Percentiles rank a stretch among this genome's conserved stretches.
These are phyloP conservation scores for Paramecium sonneborni DNA, from an alignment of 73 alveolate genomes.

Conservation along the genomic window DNA sequence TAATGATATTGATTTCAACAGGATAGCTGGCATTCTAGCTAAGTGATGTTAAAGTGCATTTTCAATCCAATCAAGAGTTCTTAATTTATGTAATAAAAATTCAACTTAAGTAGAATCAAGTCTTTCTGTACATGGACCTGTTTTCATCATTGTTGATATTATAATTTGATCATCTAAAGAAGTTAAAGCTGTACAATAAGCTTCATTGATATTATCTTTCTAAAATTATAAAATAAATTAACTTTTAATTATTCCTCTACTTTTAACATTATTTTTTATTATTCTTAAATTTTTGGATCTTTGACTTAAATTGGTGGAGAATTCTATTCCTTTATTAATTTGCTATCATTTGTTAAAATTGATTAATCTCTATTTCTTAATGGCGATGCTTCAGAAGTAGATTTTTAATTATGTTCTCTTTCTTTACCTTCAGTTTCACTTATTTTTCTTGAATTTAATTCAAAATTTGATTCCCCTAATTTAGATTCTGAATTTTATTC, in stretches of 20 bases:
- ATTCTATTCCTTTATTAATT: background rate
- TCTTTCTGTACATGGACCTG: conserved; percentile 47
- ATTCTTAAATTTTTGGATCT: background rate
- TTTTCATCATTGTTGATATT: conserved; percentile 27
- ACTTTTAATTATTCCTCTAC: conserved; percentile 4
- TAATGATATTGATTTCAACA: background rate
- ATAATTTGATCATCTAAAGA: conserved; percentile 36
- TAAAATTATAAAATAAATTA: background rate
- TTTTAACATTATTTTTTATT: background rate
- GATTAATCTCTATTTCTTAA: background rate
- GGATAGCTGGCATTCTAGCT: conserved; percentile 34
- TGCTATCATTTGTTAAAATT: background rate
- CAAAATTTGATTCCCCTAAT: background rate
- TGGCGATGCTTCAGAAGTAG: background rate
- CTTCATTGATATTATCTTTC: conserved; percentile 28
- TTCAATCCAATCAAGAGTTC: conserved; percentile 38
- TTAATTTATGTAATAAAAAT: conserved; percentile 10
- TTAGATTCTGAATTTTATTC: background rate
- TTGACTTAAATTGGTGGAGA: background rate
- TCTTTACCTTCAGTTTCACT: background rate
- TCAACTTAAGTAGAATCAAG: conserved; percentile 38
- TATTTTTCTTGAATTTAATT: background rate
- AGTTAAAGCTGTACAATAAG: conserved; percentile 11
- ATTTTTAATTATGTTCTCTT: background rate
- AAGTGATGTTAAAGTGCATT: conserved; percentile 12